Evolutionary conservation across 306 rosid species (phyloP), one percentile per base, ranked within the genome.

Genomic region (Senna tora): DNA sequence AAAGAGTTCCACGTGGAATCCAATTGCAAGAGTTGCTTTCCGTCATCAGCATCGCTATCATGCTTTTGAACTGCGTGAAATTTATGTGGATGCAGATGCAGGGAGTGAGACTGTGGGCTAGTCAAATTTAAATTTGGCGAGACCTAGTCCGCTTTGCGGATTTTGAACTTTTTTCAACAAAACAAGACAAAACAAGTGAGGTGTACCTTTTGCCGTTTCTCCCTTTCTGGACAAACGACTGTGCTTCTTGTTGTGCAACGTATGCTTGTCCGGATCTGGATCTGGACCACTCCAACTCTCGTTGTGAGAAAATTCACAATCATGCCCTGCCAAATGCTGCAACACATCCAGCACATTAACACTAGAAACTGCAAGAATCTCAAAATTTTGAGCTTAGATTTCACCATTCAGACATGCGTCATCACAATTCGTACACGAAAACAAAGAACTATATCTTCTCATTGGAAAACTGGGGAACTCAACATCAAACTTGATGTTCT

Each of bases 1-100:
- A 94, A 94, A n/a, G 98, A 91, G 90, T 73, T 91, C 56, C 96
- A 86, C 0, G 92, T 97, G 1, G 98, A 91, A 84, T 91, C 97
- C 69, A 87, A 86, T 54, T 94, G 95, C 61, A 80, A 67, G 5
- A 73, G 61, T 41, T 81, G 86, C 66, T 78, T 74, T 22, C 79
- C 86, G 42, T 84, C 96, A 50, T 84, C 95, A 47, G 57, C 86
- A 67, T 86, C 90, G 71, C 79, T 80, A 30, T 89, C 95, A 53
- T 85, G 90, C 71, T 82, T 86, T 69, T 84, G 84, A 69, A 76
- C 96, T 87, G 90, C 54, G 58, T 9, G 50, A 71, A 14, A 52
- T 51, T 30, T 20, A 76, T 52, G 28, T 63, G 67, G 66, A 63
- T 77, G 74, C 30, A 25, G 66, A 63, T 77, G 74, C 30, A 25